Base-by-base conservation (phyloP, 1,139 yeast genomes). In the Diutina scorzettiae region DNA sequence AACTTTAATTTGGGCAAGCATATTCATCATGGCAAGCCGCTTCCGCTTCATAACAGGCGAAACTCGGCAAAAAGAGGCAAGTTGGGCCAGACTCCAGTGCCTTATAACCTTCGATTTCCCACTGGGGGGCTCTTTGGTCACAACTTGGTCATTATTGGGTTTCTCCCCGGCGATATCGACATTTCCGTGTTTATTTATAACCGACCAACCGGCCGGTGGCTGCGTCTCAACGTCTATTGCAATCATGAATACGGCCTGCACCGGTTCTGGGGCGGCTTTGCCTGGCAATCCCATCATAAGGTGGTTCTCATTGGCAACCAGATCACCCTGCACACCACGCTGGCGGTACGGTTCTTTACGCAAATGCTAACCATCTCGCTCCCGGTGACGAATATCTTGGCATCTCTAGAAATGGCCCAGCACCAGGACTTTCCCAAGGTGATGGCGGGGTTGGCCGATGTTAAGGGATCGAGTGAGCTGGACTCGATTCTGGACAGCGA, bases 211-310 rank as follows among this genome's bases (percentile, higher is more conserved):
- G 75, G 74, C 1, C 73, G 71, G 50, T 81, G 89, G 87, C 73
- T 81, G 0, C 62, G 79, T 43, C 55, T 81, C 21, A 78, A 75
- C 48, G 62, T 72, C 2, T 66, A 66, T 44, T 78, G 85, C 54
- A 66, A 70, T 43, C 79, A 74, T 49, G 75, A 70, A 41, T 62
- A 68, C 40, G 73, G 74, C 17, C 66, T 72, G 7, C 83, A 80
- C 51, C 60, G 81, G 42, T 69, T 79, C 44, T 75, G 83, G 75
- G 78, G 76, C 46, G 77, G 83, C 0, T 78, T 72, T 58, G 76
- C 77, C 0, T 81, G 91, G 91, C 71, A 71, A 39, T 78, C 87
- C 1, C 91, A 81, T 57, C 89, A 81, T 53, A 77, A 76, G 53
- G 78, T 80, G 2, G 66, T 71, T 6, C 59, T 73, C 41, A 55